Evolutionary conservation across 768 basidiomycete species (phyloP).

Genomic region (Lactarius psammicola): DNA sequence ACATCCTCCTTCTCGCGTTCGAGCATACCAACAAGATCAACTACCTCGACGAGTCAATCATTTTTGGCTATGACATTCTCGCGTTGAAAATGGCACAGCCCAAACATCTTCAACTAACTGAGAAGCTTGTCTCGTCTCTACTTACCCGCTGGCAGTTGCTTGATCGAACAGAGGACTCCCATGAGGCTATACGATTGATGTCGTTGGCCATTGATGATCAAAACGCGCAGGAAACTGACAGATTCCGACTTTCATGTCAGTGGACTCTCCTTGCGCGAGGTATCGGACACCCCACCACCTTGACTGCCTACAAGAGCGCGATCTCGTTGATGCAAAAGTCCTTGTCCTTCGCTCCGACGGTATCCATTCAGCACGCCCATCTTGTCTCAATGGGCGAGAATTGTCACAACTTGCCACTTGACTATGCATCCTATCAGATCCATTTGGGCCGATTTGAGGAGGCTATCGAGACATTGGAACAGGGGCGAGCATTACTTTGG

Average conservation of each 20-base stretch:
- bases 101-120: background rate
- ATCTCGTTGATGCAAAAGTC: background rate
- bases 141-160: background rate
- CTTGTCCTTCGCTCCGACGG: too few species aligned
- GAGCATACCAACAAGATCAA: background rate
- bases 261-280: background rate
- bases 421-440: constrained; percentile 15
- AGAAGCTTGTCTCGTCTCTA: background rate
- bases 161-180: background rate
- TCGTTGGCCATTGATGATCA: background rate
- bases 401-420: background rate
- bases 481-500: constrained; percentile 14
- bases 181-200: background rate
- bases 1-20: background rate
- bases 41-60: constrained; percentile 4
- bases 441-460: constrained; percentile 5
- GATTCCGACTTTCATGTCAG: background rate
- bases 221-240: background rate
- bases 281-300: background rate
- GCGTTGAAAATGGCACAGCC: background rate
- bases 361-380: too few species aligned
- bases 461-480: constrained; percentile 16
- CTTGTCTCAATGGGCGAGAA: too few species aligned
- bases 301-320: background rate
- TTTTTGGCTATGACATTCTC: background rate